Conservation (phyloP, 1,284 basidiomycete genomes). For the Ceraceosorus guamensis region DNA sequence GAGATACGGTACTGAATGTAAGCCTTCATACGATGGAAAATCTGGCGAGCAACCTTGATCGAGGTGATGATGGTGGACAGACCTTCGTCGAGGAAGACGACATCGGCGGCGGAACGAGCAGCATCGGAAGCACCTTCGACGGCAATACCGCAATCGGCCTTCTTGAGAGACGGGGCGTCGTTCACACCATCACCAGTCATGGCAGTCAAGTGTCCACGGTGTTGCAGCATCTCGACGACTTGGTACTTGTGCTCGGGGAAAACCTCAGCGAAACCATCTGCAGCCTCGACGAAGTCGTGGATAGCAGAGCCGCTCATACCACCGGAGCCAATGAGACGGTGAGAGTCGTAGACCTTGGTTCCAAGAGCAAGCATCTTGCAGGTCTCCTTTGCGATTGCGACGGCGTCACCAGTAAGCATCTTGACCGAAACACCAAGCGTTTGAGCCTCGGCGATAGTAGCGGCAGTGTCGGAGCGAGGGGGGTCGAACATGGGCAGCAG, state of each 20-base stretch:
- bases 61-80: conserved; percentile 55
- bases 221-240: conserved; percentile 56
- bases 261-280: conserved; percentile 58
- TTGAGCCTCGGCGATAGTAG: conserved; percentile 56
- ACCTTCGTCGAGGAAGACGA: conserved; percentile 56
- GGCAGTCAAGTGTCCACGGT: conserved; percentile 56
- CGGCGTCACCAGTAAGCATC: conserved; percentile 59
- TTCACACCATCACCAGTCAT: conserved; percentile 53
- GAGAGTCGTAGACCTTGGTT: conserved; percentile 57
- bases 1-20: conserved; percentile 51
- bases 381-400: conserved; percentile 58
- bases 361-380: conserved; percentile 54
- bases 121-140: conserved; percentile 55
- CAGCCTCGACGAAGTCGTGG: conserved; percentile 55
- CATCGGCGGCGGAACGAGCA: conserved; percentile 54
- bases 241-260: conserved; percentile 57
- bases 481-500: conserved; percentile 55
- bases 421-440: conserved; percentile 56
- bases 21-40: conserved; percentile 59
- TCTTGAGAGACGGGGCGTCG: conserved; percentile 54
- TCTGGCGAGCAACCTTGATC: conserved; percentile 58
- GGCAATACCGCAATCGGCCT: conserved; percentile 54
- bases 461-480: conserved; percentile 55
- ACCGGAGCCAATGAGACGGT: conserved; percentile 55
- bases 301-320: conserved; percentile 56